Evolutionary conservation across 2,329 filamentous ascomycete genomes (phyloP).

Genomic region (Penicillium capsulatum): DNA sequence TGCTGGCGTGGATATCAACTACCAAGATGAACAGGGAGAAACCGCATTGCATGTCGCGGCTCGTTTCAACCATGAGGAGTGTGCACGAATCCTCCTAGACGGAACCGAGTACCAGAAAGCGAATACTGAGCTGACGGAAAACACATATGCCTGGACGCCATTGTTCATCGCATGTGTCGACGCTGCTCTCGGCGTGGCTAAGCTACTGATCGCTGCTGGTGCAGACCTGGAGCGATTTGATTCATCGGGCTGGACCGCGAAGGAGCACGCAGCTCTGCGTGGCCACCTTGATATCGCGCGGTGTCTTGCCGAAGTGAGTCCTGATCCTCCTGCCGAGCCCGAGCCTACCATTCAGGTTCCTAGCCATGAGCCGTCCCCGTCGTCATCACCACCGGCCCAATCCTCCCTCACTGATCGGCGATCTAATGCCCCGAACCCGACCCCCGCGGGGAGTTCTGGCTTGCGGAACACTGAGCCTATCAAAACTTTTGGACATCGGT

Average conservation of each 20-base stretch:
- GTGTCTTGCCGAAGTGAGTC: slow-evolving; percentile 59
- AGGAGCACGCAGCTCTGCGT: slow-evolving; percentile 84
- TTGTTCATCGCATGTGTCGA: slow-evolving; percentile 90
- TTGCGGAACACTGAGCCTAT: slow-evolving; percentile 63
- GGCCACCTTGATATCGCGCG: slow-evolving; percentile 80
- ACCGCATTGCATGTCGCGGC: slow-evolving; percentile 89
- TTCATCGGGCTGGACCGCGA: slow-evolving; percentile 88
- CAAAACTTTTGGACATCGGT: slow-evolving; percentile 94
- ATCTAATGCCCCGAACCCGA: slow-evolving; percentile 31
- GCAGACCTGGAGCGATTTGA: slow-evolving; percentile 72
- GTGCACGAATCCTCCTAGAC: slow-evolving; percentile 69
- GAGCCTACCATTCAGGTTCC: slow-evolving; percentile 33
- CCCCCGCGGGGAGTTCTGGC: slow-evolving; percentile 40
- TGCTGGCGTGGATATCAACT: slow-evolving; percentile 88
- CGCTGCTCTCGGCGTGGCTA: slow-evolving; percentile 69
- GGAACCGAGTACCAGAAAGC: slow-evolving; percentile 68
- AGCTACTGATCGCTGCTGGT: slow-evolving; percentile 72
- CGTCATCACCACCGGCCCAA: slow-evolving; percentile 34
- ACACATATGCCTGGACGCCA: slow-evolving; percentile 90
- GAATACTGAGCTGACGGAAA: slow-evolving; percentile 72
- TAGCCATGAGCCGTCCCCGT: slow-evolving; percentile 28
- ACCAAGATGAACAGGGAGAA: slow-evolving; percentile 84
- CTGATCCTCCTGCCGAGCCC: slow-evolving; percentile 34
- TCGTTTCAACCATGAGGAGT: slow-evolving; percentile 77
- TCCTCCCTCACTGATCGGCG: slow-evolving; percentile 44